Evolutionary conservation across 495 filamentous ascomycete species (phyloP).

Genomic region (Acidomyces sp.): DNA sequence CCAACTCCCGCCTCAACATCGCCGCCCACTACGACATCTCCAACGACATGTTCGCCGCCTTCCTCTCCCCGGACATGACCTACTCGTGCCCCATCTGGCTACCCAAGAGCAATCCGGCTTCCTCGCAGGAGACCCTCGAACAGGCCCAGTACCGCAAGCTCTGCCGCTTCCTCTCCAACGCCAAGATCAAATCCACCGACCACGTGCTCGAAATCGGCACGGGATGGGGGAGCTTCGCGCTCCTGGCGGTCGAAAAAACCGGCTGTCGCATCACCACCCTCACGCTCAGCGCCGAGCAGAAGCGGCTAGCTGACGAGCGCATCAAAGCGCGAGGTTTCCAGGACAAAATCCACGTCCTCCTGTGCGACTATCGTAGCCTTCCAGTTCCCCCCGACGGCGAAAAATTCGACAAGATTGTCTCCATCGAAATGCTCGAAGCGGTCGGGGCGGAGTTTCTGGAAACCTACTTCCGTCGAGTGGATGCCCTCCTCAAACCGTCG

Average conservation of each 20-base stretch:
- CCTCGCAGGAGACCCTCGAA: constrained; percentile 40
- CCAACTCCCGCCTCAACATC: constrained; percentile 51
- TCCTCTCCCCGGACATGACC: constrained; percentile 61
- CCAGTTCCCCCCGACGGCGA: constrained; percentile 11
- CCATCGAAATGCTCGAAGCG: constrained; percentile 66
- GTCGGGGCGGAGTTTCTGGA: constrained; percentile 52
- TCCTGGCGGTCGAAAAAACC: constrained; percentile 21
- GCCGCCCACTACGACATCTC: constrained; percentile 63
- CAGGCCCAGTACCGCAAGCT: constrained; percentile 56
- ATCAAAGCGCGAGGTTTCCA: constrained; percentile 19
- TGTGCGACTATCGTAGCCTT: constrained; percentile 24
- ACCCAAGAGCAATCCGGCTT: constrained; percentile 24
- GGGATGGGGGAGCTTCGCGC: constrained; percentile 25
- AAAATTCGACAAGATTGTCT: constrained; percentile 53
- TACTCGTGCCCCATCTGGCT: constrained; percentile 64
- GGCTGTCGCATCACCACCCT: constrained; percentile 22
- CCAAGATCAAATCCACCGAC: constrained; percentile 46
- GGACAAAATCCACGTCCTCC: constrained; percentile 21
- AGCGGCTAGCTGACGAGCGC: constrained; percentile 21
- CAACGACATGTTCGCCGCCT: constrained; percentile 60
- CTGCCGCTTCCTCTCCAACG: constrained; percentile 44
- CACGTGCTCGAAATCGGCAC: constrained; percentile 26
- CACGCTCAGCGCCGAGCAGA: constrained; percentile 22
- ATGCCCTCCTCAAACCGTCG: constrained; percentile 45
- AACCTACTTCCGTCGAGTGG: constrained; percentile 38